These are phyloP conservation scores for Cladobotryum protrusum DNA, from an alignment of 2,329 filamentous ascomycete genomes.

Conservation along the genomic window DNA sequence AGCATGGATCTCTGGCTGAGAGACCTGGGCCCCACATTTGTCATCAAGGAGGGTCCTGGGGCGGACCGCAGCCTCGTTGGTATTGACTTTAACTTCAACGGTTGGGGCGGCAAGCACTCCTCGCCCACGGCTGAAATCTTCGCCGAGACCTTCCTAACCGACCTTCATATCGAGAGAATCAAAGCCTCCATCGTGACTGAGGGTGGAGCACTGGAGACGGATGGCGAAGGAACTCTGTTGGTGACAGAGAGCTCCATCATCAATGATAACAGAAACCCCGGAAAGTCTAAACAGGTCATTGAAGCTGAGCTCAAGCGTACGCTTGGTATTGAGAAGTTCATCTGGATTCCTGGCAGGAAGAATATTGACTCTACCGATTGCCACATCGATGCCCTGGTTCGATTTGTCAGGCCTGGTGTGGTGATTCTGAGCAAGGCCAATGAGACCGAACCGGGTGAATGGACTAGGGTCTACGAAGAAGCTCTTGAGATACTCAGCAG, in stretches of 20 bases:
- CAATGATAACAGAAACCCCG: conserved; percentile 24
- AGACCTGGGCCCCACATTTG: conserved; percentile 22
- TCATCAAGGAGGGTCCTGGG: conserved; percentile 6
- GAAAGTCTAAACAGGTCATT: conserved; percentile 13
- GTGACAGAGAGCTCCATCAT: conserved; percentile 23
- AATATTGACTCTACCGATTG: conserved; percentile 21
- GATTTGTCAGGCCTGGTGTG: conserved; percentile 19
- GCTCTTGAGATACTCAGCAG: conserved; percentile 14
- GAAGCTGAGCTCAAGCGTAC: conserved; percentile 17
- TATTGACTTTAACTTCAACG: conserved; percentile 23
- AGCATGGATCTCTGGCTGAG: conserved; percentile 23
- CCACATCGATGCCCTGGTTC: conserved; percentile 24
- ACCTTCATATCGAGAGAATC: neutral
- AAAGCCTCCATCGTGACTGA: conserved; percentile 15
- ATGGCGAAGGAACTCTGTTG: conserved; percentile 24
- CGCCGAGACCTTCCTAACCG: conserved; percentile 10
- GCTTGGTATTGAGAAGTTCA: conserved; percentile 20
- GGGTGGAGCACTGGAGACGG: conserved; percentile 22
- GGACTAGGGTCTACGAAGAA: conserved; percentile 19
- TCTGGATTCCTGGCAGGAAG: conserved; percentile 23
- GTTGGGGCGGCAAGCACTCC: conserved; percentile 21
- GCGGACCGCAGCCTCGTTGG: conserved; percentile 7
- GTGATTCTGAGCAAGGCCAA: conserved; percentile 19
- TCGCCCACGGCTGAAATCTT: conserved; percentile 9
- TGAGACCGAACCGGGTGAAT: neutral